These are phyloP conservation scores for Rhododendron griersonianum DNA, from an alignment of 148 eudicot species.

Conservation along the genomic window DNA sequence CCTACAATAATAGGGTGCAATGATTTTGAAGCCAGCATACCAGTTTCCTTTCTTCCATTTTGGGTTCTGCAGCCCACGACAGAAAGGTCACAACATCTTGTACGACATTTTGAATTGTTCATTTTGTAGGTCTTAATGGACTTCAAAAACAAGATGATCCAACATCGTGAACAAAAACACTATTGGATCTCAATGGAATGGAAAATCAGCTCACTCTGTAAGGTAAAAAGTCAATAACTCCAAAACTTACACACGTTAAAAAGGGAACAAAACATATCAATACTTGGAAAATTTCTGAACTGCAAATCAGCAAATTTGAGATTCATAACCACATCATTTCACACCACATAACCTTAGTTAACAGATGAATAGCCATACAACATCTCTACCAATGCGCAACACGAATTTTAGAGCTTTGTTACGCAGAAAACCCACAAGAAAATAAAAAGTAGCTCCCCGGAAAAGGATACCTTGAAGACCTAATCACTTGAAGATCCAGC, in stretches of 20 bases:
- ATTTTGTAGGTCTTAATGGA: not conserved
- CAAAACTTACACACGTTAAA: not conserved
- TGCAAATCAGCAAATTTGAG: not conserved
- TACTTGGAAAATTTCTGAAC: not conserved
- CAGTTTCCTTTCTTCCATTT: conserved; percentile 98
- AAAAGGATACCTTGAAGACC: not conserved
- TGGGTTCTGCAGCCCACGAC: conserved; percentile 98
- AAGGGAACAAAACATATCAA: not conserved
- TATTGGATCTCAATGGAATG: not conserved
- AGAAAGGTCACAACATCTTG: conserved; percentile 67
- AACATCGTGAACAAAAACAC: not conserved
- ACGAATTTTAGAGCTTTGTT: not conserved
- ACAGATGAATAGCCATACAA: not conserved
- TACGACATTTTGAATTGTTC: not conserved
- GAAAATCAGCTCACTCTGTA: not conserved
- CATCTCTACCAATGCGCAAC: not conserved
- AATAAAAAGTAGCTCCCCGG: not conserved
- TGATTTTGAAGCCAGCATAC: conserved; percentile 26
- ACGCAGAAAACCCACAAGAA: not conserved
- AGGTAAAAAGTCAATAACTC: not conserved
- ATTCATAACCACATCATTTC: not conserved
- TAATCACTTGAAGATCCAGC: conserved; percentile 76
- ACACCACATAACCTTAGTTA: not conserved
- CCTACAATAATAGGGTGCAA: not conserved
- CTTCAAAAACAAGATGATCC: not conserved